Evolutionary conservation across 768 basidiomycete species (phyloP).

Genomic region (Leccinum sublutescens): DNA sequence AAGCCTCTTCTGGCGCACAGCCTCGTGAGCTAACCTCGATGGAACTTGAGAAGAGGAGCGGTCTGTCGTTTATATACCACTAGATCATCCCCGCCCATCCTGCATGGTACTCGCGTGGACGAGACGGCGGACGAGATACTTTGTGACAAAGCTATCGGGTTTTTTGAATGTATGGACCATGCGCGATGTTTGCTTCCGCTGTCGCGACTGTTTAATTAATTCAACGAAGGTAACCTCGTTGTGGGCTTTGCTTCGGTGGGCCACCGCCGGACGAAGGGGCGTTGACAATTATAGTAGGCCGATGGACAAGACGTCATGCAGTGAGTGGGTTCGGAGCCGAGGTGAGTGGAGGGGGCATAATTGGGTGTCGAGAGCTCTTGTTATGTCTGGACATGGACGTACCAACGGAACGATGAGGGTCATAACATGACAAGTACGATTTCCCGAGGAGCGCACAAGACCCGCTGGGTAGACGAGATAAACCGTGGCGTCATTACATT

Average conservation of each 20-base stretch:
- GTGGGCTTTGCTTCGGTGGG: neutral
- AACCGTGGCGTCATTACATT: neutral
- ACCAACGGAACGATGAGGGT: neutral
- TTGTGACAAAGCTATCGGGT: neutral
- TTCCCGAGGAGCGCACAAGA: neutral
- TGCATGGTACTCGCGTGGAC: conserved; percentile 8
- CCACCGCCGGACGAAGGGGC: neutral
- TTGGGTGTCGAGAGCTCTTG: neutral
- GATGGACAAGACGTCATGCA: conserved; percentile 4
- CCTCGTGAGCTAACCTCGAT: neutral
- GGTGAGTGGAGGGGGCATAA: neutral
- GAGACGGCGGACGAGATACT: neutral
- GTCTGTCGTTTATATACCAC: neutral
- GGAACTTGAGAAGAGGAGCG: neutral
- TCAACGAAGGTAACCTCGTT: neutral
- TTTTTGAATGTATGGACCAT: conserved; percentile 3
- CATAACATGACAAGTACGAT: neutral
- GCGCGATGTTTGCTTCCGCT: conserved; percentile 4
- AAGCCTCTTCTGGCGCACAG: no score
- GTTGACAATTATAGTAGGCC: neutral
- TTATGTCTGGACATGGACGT: conserved; percentile 4
- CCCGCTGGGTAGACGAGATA: neutral
- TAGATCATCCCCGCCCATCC: neutral
- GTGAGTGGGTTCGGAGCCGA: neutral
- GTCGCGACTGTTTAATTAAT: conserved; percentile 10